Evolutionary conservation across 2,329 filamentous ascomycete species (phyloP).

Genomic region (Zalaria obscura): DNA sequence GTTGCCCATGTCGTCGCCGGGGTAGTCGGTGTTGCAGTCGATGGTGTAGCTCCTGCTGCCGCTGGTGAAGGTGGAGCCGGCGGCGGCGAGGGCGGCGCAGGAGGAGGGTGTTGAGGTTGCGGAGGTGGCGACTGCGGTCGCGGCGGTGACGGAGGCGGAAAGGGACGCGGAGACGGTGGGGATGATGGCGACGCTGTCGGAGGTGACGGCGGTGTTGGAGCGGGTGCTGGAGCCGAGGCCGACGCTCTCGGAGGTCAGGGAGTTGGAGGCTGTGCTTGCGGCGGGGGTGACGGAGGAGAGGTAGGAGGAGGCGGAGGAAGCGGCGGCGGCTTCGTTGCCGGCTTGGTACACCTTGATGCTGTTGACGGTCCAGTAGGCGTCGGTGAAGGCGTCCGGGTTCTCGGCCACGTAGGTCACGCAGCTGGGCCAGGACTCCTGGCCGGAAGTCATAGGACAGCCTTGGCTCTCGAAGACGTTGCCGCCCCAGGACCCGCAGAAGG

Average conservation of each 20-base stretch:
- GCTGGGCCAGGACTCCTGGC: slow-evolving; percentile 4
- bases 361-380: slow-evolving; percentile 12
- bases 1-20: not conserved
- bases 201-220: not conserved
- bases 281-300: too few relatives aligned
- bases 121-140: not conserved
- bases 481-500: slow-evolving; percentile 18
- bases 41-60: not conserved
- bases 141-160: not conserved
- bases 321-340: slow-evolving; percentile 39
- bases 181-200: not conserved
- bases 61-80: not conserved
- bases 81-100: too few relatives aligned
- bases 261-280: not conserved
- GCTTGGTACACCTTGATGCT: slow-evolving; percentile 11
- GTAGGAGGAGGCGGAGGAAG: slow-evolving; percentile 58
- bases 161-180: not conserved
- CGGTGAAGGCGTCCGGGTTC: slow-evolving; percentile 10
- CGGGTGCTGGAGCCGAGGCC: not conserved
- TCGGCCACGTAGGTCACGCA: slow-evolving; percentile 9
- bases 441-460: slow-evolving; percentile 6
- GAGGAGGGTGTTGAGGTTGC: not conserved
- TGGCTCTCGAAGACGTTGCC: slow-evolving; percentile 6
- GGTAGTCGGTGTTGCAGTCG: not conserved
- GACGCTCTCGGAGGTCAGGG: not conserved